phyloP scores from a whole-genome alignment of 805 yeast genomes.

The Kuraishia hungarica region DNA sequence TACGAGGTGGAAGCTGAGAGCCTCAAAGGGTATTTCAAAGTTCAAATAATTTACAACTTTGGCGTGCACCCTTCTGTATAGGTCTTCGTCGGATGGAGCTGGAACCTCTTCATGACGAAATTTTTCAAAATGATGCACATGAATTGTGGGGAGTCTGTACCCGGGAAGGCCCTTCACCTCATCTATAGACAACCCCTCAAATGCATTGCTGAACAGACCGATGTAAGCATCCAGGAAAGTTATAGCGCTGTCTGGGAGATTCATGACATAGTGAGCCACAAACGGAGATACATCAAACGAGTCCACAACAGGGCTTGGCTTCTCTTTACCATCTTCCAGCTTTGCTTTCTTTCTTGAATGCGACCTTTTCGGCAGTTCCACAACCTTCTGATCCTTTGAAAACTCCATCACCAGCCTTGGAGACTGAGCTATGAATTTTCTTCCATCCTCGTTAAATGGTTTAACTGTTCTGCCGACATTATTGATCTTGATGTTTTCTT shows the following conservation, averaged over 20 bases:
- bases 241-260: slow-evolving; percentile 88
- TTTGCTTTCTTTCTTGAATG: slow-evolving; percentile 23
- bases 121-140: slow-evolving; percentile 91
- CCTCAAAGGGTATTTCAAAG: slow-evolving; percentile 36
- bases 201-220: slow-evolving; percentile 51
- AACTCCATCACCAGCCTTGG: slow-evolving; percentile 43
- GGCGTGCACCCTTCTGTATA: slow-evolving; percentile 57
- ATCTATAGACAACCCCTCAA: slow-evolving; percentile 25
- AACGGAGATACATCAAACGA: slow-evolving; percentile 39
- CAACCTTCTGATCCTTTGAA: slow-evolving; percentile 25
- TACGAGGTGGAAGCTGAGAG: slow-evolving; percentile 67
- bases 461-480: slow-evolving; percentile 51
- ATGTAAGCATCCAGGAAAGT: slow-evolving; percentile 70
- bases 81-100: slow-evolving; percentile 61
- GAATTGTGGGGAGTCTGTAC: slow-evolving; percentile 62
- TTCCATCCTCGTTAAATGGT: slow-evolving; percentile 72
- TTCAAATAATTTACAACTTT: slow-evolving; percentile 39
- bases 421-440: slow-evolving; percentile 63
- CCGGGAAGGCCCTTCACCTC: slow-evolving; percentile 29
- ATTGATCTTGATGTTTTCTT: slow-evolving; percentile 55
- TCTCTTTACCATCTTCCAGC: slow-evolving; percentile 9
- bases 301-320: slow-evolving; percentile 4
- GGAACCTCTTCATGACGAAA: slow-evolving; percentile 60
- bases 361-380: slow-evolving; percentile 21
- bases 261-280: slow-evolving; percentile 81